Base-by-base conservation (phyloP, 2,329 filamentous ascomycete species). In the Bipolaris sorokiniana region DNA sequence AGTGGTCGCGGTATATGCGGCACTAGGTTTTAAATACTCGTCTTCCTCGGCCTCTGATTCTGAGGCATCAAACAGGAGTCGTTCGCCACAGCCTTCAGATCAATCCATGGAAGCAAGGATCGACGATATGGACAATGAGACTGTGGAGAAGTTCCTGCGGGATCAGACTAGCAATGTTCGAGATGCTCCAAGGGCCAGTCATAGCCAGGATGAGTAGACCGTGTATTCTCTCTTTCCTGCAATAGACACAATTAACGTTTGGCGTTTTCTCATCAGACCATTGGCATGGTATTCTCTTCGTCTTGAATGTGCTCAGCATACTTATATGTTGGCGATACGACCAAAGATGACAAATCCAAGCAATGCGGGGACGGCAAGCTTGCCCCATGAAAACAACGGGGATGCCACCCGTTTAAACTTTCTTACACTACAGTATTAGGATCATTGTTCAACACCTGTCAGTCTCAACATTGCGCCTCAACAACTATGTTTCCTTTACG, bases 21-120 rank as follows among this genome's bases (percentile, higher is more conserved):
- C 64, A 10, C 50, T 72, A 67, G 73, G 71, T 52, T 77, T 63
- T 66, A 75, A 76, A 51, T 53, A 49, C 38, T 75, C 64, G 62
- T 74, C 57, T 56, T 74, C 49, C 2, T 60, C 59, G 9, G 48
- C 54, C 15, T 59, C 61, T 0, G 61, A 58, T 1, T 56, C 56
- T 1, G 58, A 53, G 5, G n/a, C 15, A 16, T 45, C 48, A 15
- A 58, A 28, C 23, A 54, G 44, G 18, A 51, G 38, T 10, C 33
- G 40, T 16, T 58, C 62, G 11, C 18, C 34, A 7, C 48, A 51
- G n/a, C 41, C 37, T 4, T 41, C 37, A 3, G 53, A 46, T 13
- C 55, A 28, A 16, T 56, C 61, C 1, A 42, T 69, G n/a, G 62
- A 67, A 15, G 56, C 56, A 23, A 49, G 66, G 26, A 66, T 73